Evolutionary conservation across 2,329 filamentous ascomycete species (phyloP), one percentile per base, ranked within the genome.

Genomic region (Verticillium isaacii): DNA sequence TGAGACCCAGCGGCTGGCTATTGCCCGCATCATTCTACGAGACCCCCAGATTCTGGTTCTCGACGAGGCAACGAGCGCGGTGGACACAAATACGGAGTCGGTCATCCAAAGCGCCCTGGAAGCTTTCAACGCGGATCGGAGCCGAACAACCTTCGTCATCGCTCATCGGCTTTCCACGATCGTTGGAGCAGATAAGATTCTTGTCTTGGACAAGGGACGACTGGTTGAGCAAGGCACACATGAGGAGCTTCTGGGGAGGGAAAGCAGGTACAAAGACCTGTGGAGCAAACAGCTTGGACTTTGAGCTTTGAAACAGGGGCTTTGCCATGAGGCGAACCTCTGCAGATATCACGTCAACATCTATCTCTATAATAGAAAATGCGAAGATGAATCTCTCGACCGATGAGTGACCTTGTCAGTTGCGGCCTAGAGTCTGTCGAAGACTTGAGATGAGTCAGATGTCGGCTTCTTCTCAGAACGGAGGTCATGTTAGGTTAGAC

Each of bases 51-150:
- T 93, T 63, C 85, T 94, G 11, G 81, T 94, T 45, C 81, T 94
- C 1, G 91, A 94, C 66, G 91, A 93, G 73, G 88, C 91, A 1
- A 93, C 92, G 4, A 92, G 89, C 41, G 88, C 90, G 7, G 87
- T 94, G 62, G 87, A 92, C 64, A 88, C 88, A 0, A 85, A 88
- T 37, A 89, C 86, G 1, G 87, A 90, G 71, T 84, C 86, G 61
- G 84, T 86, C 66, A 89, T 89, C 56, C 87, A 89, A 67, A 77
- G 83, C 36, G 87, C 87, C 0, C 81, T 90, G 60, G 77, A 77
- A 62, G 78, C 77, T 58, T 77, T 89, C 8, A 87, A 85, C 64
- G 76, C 82, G 62, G 84, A 52, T 25, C 45, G 45, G 11, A 52
- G 82, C 2, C 84, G 87, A 29, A 90, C 87, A 1, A 89, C 86